Evolutionary conservation across 345 rosid genomes (phyloP), one percentile per base, ranked within the genome.

Genomic region (Boechera retrofracta): DNA sequence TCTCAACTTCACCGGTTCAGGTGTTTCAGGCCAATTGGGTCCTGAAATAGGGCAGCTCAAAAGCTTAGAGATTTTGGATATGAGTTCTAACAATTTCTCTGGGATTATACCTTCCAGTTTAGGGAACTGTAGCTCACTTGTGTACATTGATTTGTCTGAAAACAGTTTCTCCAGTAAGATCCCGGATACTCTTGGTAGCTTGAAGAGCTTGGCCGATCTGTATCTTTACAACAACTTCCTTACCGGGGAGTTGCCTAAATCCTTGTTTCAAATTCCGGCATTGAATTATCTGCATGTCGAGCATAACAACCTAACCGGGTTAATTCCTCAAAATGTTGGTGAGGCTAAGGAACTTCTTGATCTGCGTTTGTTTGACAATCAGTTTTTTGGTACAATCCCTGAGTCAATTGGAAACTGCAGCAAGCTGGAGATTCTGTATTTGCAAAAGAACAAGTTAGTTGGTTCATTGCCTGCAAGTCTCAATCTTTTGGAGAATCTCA

Each of bases 391-490:
- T 48, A 32, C 79, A 13, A 80, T 92, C 69, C 93, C 96, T 0
- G 89, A 84, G 62, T 81, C 94, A 5, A 74, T 89, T 47, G 92
- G 94, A 48, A 79, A 85, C 9, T 90, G 94, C 73, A 83, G 79
- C 24, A 77, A 73, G 28, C 69, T 93, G 74, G 78, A 85, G 68
- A 61, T 62, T 3, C 87, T 93, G 33, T 78, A 71, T 73, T 81
- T 93, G 84, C 52, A 57, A 47, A 28, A 54, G 1, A 93, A 90
- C 79, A 57, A 74, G 9, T 82, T 93, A 42, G 74, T 62, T 39
- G 98, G 97, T n/a, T 53, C 79, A 38, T 82, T 93, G 80, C 90
- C 94, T 6, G 69, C 29, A 18, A 83, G 84, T 77, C 82, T 93
- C 16, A 85, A 73, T 65, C 60, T 81, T 80, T 86, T 93, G 11